Percentiles rank a stretch among this genome's conserved stretches.
phyloP scores from a whole-genome alignment of 2,329 filamentous ascomycete genomes.

The Penicillium sclerotigenum region DNA sequence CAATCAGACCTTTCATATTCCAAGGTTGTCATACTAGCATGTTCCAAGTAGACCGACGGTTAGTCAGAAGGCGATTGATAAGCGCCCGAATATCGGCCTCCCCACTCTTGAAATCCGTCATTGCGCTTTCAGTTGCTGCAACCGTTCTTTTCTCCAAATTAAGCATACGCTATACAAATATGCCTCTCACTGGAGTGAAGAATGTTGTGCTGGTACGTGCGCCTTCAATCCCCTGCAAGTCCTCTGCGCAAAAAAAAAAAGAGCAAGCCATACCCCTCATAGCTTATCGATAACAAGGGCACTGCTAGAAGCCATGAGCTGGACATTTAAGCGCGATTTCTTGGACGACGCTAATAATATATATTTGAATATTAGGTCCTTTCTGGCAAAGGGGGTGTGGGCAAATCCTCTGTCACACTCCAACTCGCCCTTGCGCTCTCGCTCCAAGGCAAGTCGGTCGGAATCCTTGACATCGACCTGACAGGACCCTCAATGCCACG shows the following conservation, averaged over 20 bases:
- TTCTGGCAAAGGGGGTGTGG: slow-evolving; percentile 95
- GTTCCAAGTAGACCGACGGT: not conserved
- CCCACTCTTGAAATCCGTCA: slow-evolving; percentile 13
- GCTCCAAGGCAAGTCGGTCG: slow-evolving; percentile 80
- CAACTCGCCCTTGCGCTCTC: slow-evolving; percentile 89
- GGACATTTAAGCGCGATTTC: not conserved
- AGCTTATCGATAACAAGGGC: slow-evolving; percentile 42
- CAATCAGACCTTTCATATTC: not conserved
- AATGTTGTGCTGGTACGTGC: slow-evolving; percentile 43
- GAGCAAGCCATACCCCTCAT: slow-evolving; percentile 21
- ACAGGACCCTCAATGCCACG: slow-evolving; percentile 95
- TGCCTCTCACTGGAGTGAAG: slow-evolving; percentile 45
- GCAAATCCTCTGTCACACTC: slow-evolving; percentile 96
- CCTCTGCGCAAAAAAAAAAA: slow-evolving; percentile 1
- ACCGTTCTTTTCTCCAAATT: not conserved
- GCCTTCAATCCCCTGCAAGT: not conserved
- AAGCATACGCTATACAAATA: slow-evolving; percentile 15
- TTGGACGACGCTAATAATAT: not conserved
- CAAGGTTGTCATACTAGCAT: not conserved
- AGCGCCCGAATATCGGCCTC: slow-evolving; percentile 24
- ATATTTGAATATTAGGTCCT: slow-evolving; percentile 55
- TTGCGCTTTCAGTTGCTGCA: not conserved
- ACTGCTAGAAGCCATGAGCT: not conserved
- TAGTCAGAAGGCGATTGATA: slow-evolving; percentile 28
- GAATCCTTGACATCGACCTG: slow-evolving; percentile 92